Conservation (phyloP, 148 eudicot genomes). For the Chenopodium berlandieri region DNA sequence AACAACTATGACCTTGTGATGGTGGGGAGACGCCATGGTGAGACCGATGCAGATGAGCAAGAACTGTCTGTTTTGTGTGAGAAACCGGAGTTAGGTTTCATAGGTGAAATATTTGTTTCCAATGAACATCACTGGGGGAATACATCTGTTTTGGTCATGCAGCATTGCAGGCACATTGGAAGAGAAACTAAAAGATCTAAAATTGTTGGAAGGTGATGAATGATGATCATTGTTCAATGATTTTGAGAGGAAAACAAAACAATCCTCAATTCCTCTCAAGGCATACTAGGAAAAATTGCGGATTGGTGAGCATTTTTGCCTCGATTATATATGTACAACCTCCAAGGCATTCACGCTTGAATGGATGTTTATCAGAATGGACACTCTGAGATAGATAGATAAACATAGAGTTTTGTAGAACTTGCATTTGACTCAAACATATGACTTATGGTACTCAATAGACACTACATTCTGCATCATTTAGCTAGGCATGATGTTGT, state of each 20-base stretch:
- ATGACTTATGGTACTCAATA: not conserved
- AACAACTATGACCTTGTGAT: constrained; percentile 25
- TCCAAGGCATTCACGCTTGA: not conserved
- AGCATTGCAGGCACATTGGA: constrained; percentile 15
- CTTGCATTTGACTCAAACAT: not conserved
- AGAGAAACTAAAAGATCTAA: not conserved
- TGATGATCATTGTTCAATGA: not conserved
- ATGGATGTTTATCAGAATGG: not conserved
- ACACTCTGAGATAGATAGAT: not conserved
- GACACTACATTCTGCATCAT: not conserved
- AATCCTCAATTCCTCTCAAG: not conserved
- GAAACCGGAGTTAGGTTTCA: constrained; percentile 33
- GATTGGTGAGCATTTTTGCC: not conserved
- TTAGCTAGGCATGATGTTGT: not conserved
- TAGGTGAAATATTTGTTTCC: constrained; percentile 27
- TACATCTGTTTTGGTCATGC: constrained; percentile 31
- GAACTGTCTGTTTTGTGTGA: constrained; percentile 18
- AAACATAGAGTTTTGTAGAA: not conserved
- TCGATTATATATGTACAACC: not conserved
- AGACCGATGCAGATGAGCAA: not conserved
- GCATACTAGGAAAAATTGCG: too few relatives aligned
- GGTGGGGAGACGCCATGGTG: constrained; percentile 25
- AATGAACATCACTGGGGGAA: constrained; percentile 19
- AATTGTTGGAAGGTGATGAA: constrained; percentile 2
- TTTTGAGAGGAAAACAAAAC: not conserved